Evolutionary conservation across 2,329 filamentous ascomycete species (phyloP).

Genomic region (Cladobotryum protrusum): DNA sequence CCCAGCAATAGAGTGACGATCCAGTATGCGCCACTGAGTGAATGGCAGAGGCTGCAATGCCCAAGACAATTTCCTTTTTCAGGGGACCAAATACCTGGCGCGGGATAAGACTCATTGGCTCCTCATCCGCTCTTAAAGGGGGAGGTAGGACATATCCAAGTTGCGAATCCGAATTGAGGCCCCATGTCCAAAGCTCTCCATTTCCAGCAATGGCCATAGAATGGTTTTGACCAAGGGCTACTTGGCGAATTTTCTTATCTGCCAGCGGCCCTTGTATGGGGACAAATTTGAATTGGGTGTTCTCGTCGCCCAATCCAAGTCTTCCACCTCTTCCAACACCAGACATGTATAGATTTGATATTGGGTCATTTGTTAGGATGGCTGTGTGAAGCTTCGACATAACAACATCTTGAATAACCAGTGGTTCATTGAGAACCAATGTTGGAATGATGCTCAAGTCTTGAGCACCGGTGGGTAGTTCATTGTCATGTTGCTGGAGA

Average conservation of each 20-base stretch:
- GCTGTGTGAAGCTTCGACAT: constrained; percentile 92
- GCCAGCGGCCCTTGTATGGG: constrained; percentile 72
- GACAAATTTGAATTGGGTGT: constrained; percentile 78
- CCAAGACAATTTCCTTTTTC: constrained; percentile 76
- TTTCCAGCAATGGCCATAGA: constrained; percentile 76
- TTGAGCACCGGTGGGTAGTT: constrained; percentile 19
- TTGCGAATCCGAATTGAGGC: constrained; percentile 78
- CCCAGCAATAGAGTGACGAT: constrained; percentile 82
- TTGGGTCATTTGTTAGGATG: constrained; percentile 76
- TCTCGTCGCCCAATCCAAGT: constrained; percentile 83
- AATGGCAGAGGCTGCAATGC: constrained; percentile 80
- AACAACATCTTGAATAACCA: constrained; percentile 72
- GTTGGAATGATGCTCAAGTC: constrained; percentile 57
- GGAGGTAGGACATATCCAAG: constrained; percentile 75
- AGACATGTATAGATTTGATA: constrained; percentile 87
- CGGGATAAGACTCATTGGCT: constrained; percentile 73
- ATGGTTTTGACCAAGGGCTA: constrained; percentile 88
- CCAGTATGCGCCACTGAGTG: constrained; percentile 87
- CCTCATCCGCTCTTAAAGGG: constrained; percentile 64
- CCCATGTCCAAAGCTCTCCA: constrained; percentile 94
- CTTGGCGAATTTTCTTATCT: constrained; percentile 66
- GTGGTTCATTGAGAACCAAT: constrained; percentile 62
- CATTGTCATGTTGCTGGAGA: constrained; percentile 40
- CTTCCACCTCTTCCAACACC: constrained; percentile 87
- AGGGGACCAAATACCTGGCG: constrained; percentile 87